Conservation (phyloP, 257 asterid genomes). For the Verbena officinalis region DNA sequence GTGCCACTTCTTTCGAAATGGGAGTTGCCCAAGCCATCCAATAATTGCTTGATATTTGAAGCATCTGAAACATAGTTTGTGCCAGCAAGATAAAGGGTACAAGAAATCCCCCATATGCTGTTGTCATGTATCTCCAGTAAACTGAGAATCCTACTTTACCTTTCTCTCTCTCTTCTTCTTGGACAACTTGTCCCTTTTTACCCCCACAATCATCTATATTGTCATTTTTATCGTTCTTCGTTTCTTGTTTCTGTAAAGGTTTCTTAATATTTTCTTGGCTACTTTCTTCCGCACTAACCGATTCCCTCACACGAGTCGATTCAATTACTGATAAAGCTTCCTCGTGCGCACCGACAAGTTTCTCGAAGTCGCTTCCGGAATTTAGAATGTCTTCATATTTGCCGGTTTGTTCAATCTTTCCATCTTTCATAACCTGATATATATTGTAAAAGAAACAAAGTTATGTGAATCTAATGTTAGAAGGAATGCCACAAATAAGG, state of each 20-base stretch:
- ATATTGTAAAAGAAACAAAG: not conserved
- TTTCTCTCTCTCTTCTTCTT: not conserved
- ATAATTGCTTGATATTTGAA: not conserved
- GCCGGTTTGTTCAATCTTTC: not conserved
- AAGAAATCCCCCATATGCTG: not conserved
- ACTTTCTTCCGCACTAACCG: not conserved
- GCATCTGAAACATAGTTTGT: not conserved
- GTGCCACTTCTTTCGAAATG: not conserved
- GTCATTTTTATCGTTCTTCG: not conserved
- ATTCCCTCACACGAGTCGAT: not conserved
- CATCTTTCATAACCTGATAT: slow-evolving; percentile 3
- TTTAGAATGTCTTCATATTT: not conserved
- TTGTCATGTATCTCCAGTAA: not conserved
- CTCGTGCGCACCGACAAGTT: not conserved
- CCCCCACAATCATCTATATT: not conserved
- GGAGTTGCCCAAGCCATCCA: not conserved
- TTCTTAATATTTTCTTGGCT: not conserved
- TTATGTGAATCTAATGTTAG: not conserved
- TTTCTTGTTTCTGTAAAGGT: not conserved
- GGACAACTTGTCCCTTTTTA: not conserved
- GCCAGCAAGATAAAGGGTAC: not conserved
- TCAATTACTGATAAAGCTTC: not conserved
- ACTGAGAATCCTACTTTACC: not conserved
- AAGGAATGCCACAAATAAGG: not conserved
- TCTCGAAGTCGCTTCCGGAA: not conserved